Conservation (phyloP, 2,329 filamentous ascomycete genomes). For the Xylariaceae sp. region DNA sequence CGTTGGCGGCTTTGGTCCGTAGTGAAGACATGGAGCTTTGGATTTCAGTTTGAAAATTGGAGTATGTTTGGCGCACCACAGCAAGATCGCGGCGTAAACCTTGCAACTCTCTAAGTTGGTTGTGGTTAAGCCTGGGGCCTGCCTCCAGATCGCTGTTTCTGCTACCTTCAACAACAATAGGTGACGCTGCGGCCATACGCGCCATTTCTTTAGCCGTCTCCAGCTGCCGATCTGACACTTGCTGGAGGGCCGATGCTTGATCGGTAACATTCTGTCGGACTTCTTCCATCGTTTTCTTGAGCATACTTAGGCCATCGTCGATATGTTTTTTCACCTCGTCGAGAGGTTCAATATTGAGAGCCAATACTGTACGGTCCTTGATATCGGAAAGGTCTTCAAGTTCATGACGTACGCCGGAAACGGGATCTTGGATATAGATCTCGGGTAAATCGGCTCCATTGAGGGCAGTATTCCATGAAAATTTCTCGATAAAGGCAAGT, state of each 20-base stretch:
- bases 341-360: conserved; percentile 83
- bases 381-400: conserved; percentile 89
- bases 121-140: conserved; percentile 45
- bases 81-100: conserved; percentile 81
- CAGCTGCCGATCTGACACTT: conserved; percentile 84
- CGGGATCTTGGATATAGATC: conserved; percentile 94
- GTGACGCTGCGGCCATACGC: conserved; percentile 44
- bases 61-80: conserved; percentile 87
- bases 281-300: conserved; percentile 78
- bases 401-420: conserved; percentile 95
- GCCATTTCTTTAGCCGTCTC: conserved; percentile 86
- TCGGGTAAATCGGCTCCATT: conserved; percentile 90
- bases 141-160: conserved; percentile 32
- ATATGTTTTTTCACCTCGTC: conserved; percentile 97
- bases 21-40: conserved; percentile 81
- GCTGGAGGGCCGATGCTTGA: conserved; percentile 74
- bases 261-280: conserved; percentile 79
- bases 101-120: conserved; percentile 72
- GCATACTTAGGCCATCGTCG: conserved; percentile 77
- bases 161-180: conserved; percentile 47
- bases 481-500: conserved; percentile 97
- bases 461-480: conserved; percentile 96
- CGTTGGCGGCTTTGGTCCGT: conserved; percentile 70
- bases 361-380: conserved; percentile 91
- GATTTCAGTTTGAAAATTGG: conserved; percentile 82